Evolutionary conservation across 345 rosid genomes (phyloP).

Genomic region (Mangifera indica): DNA sequence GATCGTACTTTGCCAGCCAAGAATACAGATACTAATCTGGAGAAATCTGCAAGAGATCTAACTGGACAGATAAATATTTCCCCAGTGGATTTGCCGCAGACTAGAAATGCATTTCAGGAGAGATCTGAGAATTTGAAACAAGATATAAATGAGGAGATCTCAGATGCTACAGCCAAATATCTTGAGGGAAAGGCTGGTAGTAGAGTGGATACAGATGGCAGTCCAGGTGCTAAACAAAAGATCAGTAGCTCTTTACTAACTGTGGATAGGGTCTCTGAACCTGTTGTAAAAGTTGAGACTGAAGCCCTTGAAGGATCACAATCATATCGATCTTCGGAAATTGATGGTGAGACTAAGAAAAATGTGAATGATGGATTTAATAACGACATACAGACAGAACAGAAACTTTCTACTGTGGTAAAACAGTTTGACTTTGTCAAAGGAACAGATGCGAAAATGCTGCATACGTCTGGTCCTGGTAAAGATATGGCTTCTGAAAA

Average conservation of each 20-base stretch:
- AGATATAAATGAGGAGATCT: slow-evolving; percentile 19
- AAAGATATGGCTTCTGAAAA: slow-evolving; percentile 24
- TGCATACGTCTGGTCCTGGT: slow-evolving; percentile 17
- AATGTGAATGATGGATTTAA: slow-evolving; percentile 19
- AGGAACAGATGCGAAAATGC: slow-evolving; percentile 25
- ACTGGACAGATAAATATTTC: slow-evolving; percentile 33
- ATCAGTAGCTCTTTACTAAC: slow-evolving; percentile 20
- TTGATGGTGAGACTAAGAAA: slow-evolving; percentile 28
- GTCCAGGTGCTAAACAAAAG: slow-evolving; percentile 32
- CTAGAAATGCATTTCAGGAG: slow-evolving; percentile 42
- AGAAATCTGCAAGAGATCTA: slow-evolving; percentile 29
- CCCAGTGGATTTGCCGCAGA: slow-evolving; percentile 32
- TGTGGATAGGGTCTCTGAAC: slow-evolving; percentile 33
- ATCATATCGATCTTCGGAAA: slow-evolving; percentile 13
- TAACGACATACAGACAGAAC: slow-evolving; percentile 22
- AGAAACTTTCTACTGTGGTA: slow-evolving; percentile 24
- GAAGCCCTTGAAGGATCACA: slow-evolving; percentile 30
- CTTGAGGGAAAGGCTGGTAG: slow-evolving; percentile 24
- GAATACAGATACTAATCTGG: slow-evolving; percentile 31
- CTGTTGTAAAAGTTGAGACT: slow-evolving; percentile 26
- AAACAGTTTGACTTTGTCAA: slow-evolving; percentile 28
- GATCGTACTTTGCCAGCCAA: slow-evolving; percentile 24
- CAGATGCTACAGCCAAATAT: slow-evolving; percentile 29
- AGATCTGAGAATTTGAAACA: slow-evolving; percentile 43
- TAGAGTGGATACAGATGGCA: slow-evolving; percentile 29